Evolutionary conservation across 2,329 filamentous ascomycete species (phyloP), one percentile per base, ranked within the genome.

Genomic region (Trichoderma sp.): DNA sequence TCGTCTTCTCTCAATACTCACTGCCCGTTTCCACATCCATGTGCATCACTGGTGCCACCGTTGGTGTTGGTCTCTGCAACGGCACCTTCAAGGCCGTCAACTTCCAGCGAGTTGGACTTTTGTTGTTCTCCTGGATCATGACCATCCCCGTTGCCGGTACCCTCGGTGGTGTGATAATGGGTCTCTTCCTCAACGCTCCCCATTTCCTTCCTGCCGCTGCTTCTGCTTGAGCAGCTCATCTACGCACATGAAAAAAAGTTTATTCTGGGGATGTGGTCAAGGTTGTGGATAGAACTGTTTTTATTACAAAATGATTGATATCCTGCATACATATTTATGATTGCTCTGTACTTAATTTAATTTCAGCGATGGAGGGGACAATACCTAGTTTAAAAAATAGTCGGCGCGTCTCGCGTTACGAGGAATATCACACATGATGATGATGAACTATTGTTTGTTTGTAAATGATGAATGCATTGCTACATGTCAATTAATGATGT

Each of bases 11-110:
- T 0, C 91, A 93, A 79, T 93, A 87, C 84, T 88, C 87, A 1
- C 89, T 94, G 0, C 92, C 92, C 47, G 92, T 94, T 32, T 94
- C 92, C 0, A 94, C 91, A 2, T 90, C 89, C 20, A 91, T 91
- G 92, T 94, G 92, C 80, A 93, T 94, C 80, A 94, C 92, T 1
- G 92, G 92, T 69, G 92, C 92, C 30, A 94, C 91, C 0, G 90
- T 94, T 58, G 92, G 92, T 72, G 92, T 94, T 63, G 92, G 91
- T 78, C 88, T 94, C 23, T 93, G 91, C 86, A 94, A 93, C 79
- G 91, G 91, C 39, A 90, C 87, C 32, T 74, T 88, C 72, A 91
- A 89, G 82, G 91, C 92, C 1, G 89, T 94, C 76, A 94, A 94
- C 86, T 94, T 86, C 83, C 88, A 93, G 81, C 89, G 91, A 79